Evolutionary conservation across 345 rosid species (phyloP).

Genomic region (Sisymbrium irio): DNA sequence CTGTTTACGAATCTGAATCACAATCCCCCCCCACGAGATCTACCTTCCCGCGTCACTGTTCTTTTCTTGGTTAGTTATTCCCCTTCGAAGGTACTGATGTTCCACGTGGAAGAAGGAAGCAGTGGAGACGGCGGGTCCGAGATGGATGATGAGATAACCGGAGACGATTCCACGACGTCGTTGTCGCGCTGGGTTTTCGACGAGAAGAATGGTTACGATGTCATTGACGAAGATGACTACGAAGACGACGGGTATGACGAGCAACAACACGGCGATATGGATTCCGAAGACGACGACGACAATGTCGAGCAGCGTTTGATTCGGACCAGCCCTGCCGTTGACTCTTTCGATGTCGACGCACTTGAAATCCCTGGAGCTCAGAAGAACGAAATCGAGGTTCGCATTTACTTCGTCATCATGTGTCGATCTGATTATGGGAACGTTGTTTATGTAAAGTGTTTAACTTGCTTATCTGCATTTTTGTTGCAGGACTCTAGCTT

Average conservation of each 20-base stretch:
- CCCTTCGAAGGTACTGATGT: constrained; percentile 22
- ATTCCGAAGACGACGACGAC: constrained; percentile 72
- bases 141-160: constrained; percentile 45
- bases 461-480: background rate
- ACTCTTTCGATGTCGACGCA: constrained; percentile 95
- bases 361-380: constrained; percentile 85
- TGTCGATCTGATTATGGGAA: background rate
- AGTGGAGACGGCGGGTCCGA: constrained; percentile 39
- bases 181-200: constrained; percentile 90
- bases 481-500: constrained; percentile 65
- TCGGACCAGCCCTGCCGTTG: constrained; percentile 90
- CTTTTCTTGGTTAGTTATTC: no score
- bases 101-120: constrained; percentile 43
- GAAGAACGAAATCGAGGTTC: constrained; percentile 73
- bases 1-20: constrained; percentile 27
- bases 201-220: constrained; percentile 71
- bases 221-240: constrained; percentile 41
- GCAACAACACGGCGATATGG: constrained; percentile 38
- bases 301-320: constrained; percentile 77
- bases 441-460: background rate
- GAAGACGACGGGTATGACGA: constrained; percentile 36
- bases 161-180: constrained; percentile 61
- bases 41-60: background rate
- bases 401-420: background rate
- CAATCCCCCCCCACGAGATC: background rate